Evolutionary conservation across 768 basidiomycete genomes (phyloP), one percentile per base, ranked within the genome.

Genomic region (Hericium rajendrae): DNA sequence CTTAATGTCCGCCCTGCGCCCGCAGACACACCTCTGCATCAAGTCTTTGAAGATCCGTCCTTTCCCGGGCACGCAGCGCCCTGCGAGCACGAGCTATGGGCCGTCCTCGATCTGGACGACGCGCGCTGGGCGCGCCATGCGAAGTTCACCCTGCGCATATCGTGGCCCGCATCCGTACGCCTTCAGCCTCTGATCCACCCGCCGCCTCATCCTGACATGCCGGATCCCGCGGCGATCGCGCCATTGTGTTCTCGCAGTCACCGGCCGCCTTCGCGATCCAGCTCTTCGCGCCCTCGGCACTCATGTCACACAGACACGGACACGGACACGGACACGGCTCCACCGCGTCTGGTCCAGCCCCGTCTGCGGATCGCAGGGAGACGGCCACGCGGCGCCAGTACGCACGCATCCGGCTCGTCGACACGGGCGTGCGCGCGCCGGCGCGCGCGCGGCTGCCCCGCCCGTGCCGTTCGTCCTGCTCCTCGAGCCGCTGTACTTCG

Each of bases 401-500:
- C 60, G 86, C 83, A 8, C 80, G 82, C 13, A 73, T 88, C 40
- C 79, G 79, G 26, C 68, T 77, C 37, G 72, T 80, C 1, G 70
- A 81, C 66, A 73, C 75, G 3, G 83, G 84, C 37, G 73, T 86
- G 28, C 73, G 72, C 58, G 74, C 74, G 2, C 81, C 81, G 22
- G 53, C 52, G 62, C 38, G 46, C 61, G 53, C 60, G 59, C 63
- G 32, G 48, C 62, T 15, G 58, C 54, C 26, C 52, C 6, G 53
- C 71, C 66, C 0, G 75, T 86, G 5, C 74, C 83, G 3, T 74
- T 87, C 60, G 67, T 75, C 56, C 61, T 87, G 15, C 68, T 73
- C 18, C 65, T 88, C 48, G 86, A 88, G 62, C 86, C 82, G 26
- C 68, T 82, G 1, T 74, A 79, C 55, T 64, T 82, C n/a, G 83